Conservation (phyloP, 1,284 basidiomycete genomes). For the Mycena sp. region DNA sequence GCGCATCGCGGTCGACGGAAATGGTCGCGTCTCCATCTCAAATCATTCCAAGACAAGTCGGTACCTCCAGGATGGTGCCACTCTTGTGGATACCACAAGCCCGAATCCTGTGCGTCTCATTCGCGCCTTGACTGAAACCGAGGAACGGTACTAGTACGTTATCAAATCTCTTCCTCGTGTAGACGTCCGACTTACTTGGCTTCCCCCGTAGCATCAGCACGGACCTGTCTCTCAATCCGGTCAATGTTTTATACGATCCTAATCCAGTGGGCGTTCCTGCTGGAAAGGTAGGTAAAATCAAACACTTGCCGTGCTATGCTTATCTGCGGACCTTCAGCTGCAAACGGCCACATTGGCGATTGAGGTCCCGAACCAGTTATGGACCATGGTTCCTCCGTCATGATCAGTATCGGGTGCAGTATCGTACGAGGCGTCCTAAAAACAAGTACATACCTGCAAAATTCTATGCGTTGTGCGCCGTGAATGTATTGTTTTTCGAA, state of each 20-base stretch:
- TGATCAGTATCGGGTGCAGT: too few species aligned
- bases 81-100: not conserved
- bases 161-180: not conserved
- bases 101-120: not conserved
- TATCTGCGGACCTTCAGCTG: not conserved
- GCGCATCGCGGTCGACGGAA: not conserved
- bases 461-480: too few species aligned
- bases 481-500: too few species aligned
- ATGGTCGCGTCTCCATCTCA: not conserved
- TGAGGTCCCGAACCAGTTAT: not conserved
- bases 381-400: constrained; percentile 4
- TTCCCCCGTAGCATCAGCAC: not conserved
- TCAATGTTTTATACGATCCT: not conserved
- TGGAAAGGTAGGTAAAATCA: not conserved
- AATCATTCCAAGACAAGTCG: constrained; percentile 1
- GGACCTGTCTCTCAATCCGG: not conserved
- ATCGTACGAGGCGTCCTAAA: too few species aligned
- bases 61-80: constrained; percentile 1
- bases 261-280: not conserved
- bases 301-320: not conserved
- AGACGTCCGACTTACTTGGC: not conserved
- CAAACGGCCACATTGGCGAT: not conserved
- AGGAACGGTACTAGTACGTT: not conserved
- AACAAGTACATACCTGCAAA: too few species aligned
- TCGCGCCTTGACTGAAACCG: not conserved